Evolutionary conservation across 805 yeast genomes (phyloP).

Genomic region (Saccharomycopsis selenospora): DNA sequence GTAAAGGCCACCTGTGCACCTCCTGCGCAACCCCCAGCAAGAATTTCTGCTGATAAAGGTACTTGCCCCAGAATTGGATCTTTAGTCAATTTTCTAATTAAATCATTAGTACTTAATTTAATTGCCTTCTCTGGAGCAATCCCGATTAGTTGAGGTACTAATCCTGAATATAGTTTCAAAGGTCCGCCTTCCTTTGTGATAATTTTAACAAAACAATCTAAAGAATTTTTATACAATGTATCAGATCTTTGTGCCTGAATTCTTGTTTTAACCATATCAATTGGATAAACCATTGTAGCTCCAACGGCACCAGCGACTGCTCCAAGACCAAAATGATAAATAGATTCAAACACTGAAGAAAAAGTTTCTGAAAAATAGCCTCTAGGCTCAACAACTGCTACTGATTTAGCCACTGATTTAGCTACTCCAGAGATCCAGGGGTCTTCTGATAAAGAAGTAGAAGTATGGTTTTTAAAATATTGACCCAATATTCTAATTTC

Average conservation of each 20-base stretch:
- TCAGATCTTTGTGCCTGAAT: constrained; percentile 90
- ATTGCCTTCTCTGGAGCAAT: constrained; percentile 99
- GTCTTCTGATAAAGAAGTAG: background rate
- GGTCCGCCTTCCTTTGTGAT: constrained; percentile 74
- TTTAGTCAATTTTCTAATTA: constrained; percentile 70
- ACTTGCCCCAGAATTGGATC: constrained; percentile 39
- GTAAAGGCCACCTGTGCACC: constrained; percentile 95
- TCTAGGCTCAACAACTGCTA: constrained; percentile 1
- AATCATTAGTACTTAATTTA: constrained; percentile 88
- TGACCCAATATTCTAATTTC: background rate
- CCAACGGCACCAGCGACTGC: constrained; percentile 97
- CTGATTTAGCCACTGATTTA: background rate
- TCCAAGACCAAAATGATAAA: constrained; percentile 82
- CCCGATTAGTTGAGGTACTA: constrained; percentile 90
- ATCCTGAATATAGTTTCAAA: constrained; percentile 65
- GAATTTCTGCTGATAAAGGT: constrained; percentile 55
- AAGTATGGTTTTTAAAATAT: background rate
- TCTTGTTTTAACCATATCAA: constrained; percentile 91
- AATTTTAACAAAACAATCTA: constrained; percentile 81
- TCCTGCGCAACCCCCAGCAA: constrained; percentile 93
- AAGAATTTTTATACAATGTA: constrained; percentile 65
- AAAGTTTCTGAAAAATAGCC: constrained; percentile 22
- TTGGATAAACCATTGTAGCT: constrained; percentile 96
- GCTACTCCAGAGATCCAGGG: constrained; percentile 1
- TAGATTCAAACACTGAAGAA: constrained; percentile 72